Conservation (phyloP, 306 rosid genomes). For the Clitoria ternatea region DNA sequence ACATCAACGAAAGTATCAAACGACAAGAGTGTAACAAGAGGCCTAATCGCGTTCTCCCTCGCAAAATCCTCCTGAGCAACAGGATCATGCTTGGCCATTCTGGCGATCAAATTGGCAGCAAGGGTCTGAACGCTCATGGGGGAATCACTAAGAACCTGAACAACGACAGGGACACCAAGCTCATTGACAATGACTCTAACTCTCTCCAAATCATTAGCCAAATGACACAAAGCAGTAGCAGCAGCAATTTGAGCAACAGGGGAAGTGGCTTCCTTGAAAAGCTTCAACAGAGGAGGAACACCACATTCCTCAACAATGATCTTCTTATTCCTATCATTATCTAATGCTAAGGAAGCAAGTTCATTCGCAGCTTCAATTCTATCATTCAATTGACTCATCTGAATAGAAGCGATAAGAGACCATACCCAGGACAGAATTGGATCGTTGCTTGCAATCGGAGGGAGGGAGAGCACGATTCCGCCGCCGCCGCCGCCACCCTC, state of each 20-base stretch:
- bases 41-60: slow-evolving; percentile 66
- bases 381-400: slow-evolving; percentile 59
- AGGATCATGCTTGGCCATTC: slow-evolving; percentile 66
- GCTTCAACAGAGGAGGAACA: slow-evolving; percentile 58
- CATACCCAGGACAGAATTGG: slow-evolving; percentile 80
- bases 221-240: slow-evolving; percentile 40
- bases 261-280: slow-evolving; percentile 48
- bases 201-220: slow-evolving; percentile 51
- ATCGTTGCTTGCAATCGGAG: slow-evolving; percentile 79
- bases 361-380: slow-evolving; percentile 60
- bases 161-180: slow-evolving; percentile 53
- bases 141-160: slow-evolving; percentile 55
- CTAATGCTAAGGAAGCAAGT: slow-evolving; percentile 54
- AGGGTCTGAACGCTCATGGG: slow-evolving; percentile 52
- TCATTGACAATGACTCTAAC: slow-evolving; percentile 47
- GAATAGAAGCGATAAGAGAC: slow-evolving; percentile 63
- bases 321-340: slow-evolving; percentile 66
- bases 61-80: slow-evolving; percentile 67
- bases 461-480: slow-evolving; percentile 48
- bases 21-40: slow-evolving; percentile 51
- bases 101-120: slow-evolving; percentile 53
- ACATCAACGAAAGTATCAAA: slow-evolving; percentile 54
- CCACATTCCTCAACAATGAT: slow-evolving; percentile 71
- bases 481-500: slow-evolving; percentile 37
- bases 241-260: slow-evolving; percentile 59